phyloP scores from a whole-genome alignment of 2,329 filamentous ascomycete species.

The Diplodia corticola region DNA sequence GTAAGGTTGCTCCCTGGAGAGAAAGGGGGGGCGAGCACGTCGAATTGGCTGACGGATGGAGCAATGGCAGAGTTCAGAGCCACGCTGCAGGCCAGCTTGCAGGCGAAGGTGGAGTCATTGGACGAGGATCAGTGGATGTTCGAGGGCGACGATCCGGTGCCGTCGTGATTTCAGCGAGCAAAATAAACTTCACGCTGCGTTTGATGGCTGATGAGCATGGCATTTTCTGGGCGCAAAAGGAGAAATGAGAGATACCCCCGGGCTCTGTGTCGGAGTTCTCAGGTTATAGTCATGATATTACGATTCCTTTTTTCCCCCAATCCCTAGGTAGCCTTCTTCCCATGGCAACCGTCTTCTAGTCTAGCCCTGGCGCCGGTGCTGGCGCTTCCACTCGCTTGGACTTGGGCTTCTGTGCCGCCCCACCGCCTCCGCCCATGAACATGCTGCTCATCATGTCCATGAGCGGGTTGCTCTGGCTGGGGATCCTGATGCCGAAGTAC shows the following conservation, averaged over 20 bases:
- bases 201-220: neutral
- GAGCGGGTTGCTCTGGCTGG: conserved; percentile 85
- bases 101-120: conserved; percentile 70
- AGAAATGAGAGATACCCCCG: conserved; percentile 15
- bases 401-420: conserved; percentile 43
- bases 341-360: conserved; percentile 30
- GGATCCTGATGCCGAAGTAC: conserved; percentile 91
- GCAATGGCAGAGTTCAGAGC: conserved; percentile 45
- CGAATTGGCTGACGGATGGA: neutral
- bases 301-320: neutral
- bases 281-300: conserved; percentile 8
- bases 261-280: neutral
- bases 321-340: neutral
- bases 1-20: conserved; percentile 18
- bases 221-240: neutral
- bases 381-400: conserved; percentile 49
- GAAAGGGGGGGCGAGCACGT: neutral
- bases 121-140: conserved; percentile 92
- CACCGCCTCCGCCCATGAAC: conserved; percentile 73
- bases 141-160: conserved; percentile 60
- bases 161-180: neutral
- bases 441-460: conserved; percentile 98
- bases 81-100: conserved; percentile 63
- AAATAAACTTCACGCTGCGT: neutral
- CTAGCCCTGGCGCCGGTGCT: conserved; percentile 38